A percentile compares a stretch with the other conserved stretches of the same genome.
These are phyloP conservation scores for Tetrahymena thermophila DNA, from an alignment of 73 alveolate genomes.

Conservation along the genomic window DNA sequence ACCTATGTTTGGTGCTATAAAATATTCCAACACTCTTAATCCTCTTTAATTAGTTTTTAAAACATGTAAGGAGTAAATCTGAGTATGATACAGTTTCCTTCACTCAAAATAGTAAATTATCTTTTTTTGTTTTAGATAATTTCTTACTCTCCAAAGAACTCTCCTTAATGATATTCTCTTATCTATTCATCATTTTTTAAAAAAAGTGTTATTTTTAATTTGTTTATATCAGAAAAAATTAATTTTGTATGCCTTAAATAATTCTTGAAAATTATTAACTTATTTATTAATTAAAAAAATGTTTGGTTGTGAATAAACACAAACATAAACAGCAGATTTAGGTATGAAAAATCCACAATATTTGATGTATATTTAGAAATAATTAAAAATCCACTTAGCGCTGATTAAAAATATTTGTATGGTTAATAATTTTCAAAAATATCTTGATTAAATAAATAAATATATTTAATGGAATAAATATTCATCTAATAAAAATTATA, in stretches of 20 bases:
- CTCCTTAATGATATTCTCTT: background rate
- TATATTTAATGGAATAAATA: background rate
- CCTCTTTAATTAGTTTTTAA: background rate
- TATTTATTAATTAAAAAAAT: no score
- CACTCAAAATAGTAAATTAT: background rate
- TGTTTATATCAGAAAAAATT: no score
- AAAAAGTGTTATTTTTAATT: no score
- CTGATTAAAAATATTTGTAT: background rate
- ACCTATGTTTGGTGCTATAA: background rate
- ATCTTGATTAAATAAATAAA: no score
- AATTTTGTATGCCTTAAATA: background rate
- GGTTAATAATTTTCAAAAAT: background rate
- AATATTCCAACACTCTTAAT: background rate
- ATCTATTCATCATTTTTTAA: background rate
- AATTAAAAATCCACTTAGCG: background rate
- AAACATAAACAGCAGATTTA: background rate
- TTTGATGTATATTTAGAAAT: background rate
- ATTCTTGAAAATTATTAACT: background rate
- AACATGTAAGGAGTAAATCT: background rate
- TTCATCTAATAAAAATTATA: background rate
- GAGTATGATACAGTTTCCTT: background rate
- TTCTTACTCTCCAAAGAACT: background rate
- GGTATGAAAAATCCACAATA: no score
- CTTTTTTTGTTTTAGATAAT: background rate
- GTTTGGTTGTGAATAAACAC: no score